Evolutionary conservation across 768 basidiomycete genomes (phyloP).

Genomic region (Lactifluus volemus): DNA sequence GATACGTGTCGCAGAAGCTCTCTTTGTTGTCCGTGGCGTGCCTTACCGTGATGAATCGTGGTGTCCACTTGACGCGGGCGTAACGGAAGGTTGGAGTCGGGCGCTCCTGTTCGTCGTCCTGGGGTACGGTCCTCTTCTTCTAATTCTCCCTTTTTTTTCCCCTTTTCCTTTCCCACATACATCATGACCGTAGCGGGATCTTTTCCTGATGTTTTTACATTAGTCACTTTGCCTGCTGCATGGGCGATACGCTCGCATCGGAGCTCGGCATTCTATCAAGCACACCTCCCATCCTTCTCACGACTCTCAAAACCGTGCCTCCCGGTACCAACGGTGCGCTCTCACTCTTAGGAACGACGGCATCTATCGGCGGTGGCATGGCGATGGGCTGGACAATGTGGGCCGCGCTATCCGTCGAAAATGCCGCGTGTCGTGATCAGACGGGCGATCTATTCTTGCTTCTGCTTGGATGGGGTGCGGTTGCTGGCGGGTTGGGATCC

Average conservation of each 20-base stretch:
- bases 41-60: conserved; percentile 38
- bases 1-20: conserved; percentile 14
- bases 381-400: conserved; percentile 61
- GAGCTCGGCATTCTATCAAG: conserved; percentile 83
- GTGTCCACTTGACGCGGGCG: conserved; percentile 49
- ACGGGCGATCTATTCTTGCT: conserved; percentile 33
- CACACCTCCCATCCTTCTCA: conserved; percentile 64
- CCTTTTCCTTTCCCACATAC: background rate
- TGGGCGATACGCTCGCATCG: conserved; percentile 89
- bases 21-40: conserved; percentile 16
- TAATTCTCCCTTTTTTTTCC: background rate
- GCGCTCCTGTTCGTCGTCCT: conserved; percentile 53
- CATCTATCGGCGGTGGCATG: conserved; percentile 64
- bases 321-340: conserved; percentile 90
- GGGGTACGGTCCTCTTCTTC: conserved; percentile 39
- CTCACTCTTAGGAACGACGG: conserved; percentile 63
- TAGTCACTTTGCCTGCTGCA: conserved; percentile 82
- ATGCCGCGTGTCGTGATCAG: conserved; percentile 38
- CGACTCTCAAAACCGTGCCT: conserved; percentile 65
- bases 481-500: conserved; percentile 72
- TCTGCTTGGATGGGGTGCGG: conserved; percentile 50
- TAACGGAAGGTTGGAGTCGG: conserved; percentile 48
- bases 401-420: conserved; percentile 52
- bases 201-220: background rate
- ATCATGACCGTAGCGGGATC: background rate